A percentile compares a stretch with the other conserved stretches of the same genome.
Evolutionary conservation across 148 eudicot species (phyloP).

Genomic region (Vaccinium vitisidaea): DNA sequence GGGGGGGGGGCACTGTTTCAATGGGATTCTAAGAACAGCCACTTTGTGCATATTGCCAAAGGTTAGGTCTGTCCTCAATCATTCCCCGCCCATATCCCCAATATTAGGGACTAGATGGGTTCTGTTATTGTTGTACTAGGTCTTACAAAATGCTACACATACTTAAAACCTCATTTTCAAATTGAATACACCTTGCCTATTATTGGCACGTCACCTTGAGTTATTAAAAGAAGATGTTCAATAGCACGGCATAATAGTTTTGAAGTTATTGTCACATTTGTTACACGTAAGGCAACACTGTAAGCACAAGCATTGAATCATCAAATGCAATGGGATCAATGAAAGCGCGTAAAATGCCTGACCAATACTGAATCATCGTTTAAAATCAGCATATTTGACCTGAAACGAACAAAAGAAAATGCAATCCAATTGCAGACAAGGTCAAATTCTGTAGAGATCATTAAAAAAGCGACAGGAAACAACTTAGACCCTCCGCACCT

Average conservation of each 20-base stretch:
- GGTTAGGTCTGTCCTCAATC: too few species aligned
- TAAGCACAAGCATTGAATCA: not conserved
- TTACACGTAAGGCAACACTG: too few species aligned
- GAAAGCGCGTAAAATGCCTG: not conserved
- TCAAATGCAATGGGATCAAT: not conserved
- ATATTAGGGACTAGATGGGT: too few species aligned
- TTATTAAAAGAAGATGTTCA: not conserved
- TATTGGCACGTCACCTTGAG: not conserved
- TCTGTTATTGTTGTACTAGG: too few species aligned
- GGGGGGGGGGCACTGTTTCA: too few species aligned
- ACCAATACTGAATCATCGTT: not conserved
- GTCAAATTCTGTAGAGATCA: not conserved
- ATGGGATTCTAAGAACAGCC: too few species aligned
- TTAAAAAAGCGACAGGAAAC: not conserved
- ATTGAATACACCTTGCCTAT: not conserved
- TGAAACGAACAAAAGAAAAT: not conserved
- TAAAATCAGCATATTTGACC: not conserved
- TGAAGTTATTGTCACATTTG: not conserved
- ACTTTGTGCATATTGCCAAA: too few species aligned
- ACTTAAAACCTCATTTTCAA: not conserved
- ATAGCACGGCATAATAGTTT: not conserved
- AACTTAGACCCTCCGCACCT: not conserved
- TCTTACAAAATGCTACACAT: not conserved
- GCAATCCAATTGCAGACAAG: not conserved
- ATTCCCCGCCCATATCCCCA: too few species aligned